These are phyloP conservation scores for Penicillium dipodomyicola DNA, from an alignment of 495 filamentous ascomycete genomes.

Conservation along the genomic window DNA sequence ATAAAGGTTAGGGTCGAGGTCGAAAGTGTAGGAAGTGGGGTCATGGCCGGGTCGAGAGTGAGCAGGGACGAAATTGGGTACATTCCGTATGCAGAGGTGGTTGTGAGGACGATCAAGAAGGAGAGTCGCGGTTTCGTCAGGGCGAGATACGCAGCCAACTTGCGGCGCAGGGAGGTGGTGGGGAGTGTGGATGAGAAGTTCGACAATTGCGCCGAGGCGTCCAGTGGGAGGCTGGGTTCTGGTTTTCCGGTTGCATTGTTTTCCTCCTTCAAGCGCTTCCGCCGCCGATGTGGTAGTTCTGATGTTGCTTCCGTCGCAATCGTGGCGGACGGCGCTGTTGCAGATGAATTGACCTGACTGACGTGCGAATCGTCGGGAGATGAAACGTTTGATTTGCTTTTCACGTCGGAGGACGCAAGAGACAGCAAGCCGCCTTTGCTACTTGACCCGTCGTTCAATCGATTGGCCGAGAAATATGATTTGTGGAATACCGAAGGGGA, in stretches of 20 bases:
- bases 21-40: slow-evolving; percentile 76
- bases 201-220: slow-evolving; percentile 81
- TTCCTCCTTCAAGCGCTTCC: slow-evolving; percentile 50
- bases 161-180: slow-evolving; percentile 68
- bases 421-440: slow-evolving; percentile 30
- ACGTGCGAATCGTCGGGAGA: slow-evolving; percentile 11
- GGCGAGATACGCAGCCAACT: slow-evolving; percentile 80
- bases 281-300: slow-evolving; percentile 49
- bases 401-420: slow-evolving; percentile 25
- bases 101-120: slow-evolving; percentile 85
- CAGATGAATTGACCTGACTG: slow-evolving; percentile 8
- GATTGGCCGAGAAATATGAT: slow-evolving; percentile 45
- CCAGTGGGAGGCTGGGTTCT: slow-evolving; percentile 60
- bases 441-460: slow-evolving; percentile 17
- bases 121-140: slow-evolving; percentile 93
- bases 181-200: slow-evolving; percentile 65
- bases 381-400: slow-evolving; percentile 12
- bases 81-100: slow-evolving; percentile 87
- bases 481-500: slow-evolving; percentile 33
- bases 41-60: slow-evolving; percentile 58
- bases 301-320: slow-evolving; percentile 23
- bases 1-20: slow-evolving; percentile 85
- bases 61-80: slow-evolving; percentile 70
- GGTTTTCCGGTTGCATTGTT: slow-evolving; percentile 21
- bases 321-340: slow-evolving; percentile 13